Evolutionary conservation across 805 yeast species (phyloP), one percentile per base, ranked within the genome.

Genomic region (Yarrowia sp.): DNA sequence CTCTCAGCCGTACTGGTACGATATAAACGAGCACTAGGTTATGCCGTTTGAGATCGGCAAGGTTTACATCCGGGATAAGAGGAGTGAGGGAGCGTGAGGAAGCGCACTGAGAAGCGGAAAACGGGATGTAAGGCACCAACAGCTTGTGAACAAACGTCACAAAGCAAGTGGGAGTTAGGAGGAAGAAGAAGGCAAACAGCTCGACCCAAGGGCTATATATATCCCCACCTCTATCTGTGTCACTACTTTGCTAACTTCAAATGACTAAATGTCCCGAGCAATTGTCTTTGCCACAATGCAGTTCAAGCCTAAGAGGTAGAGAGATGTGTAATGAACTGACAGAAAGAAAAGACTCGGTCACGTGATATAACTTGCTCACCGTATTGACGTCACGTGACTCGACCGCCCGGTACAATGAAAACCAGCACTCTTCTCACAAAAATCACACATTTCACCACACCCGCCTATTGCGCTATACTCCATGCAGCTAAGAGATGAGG

Each of bases 61-160:
- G 59, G 59, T 53, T 53, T 53, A 53, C 10, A 40, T 38, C 59
- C 59, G 59, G 36, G 59, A 53, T 53, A 53, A 53, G 40, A 38
- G 15, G 35, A 46, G 35, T n/a, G 40, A 22, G 50, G 26, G 16
- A 41, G 45, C 8, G 15, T 43, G 22, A 5, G 48, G 26, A 45
- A 9, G 19, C 26, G 9, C 9, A 22, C n/a, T 10, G 43, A 14
- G 32, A 26, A 26, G 32, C 32, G 7, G 32, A 26, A 26, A 26
- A 26, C 4, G 32, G 32, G 7, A 3, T 26, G 32, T 26, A 26
- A 26, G 32, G 32, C 32, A 26, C 32, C 32, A 26, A 5, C 32
- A 26, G 32, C 4, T 5, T 26, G 32, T 3, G 32, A 26, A 26
- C 4, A 26, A 26, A 26, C 7, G 32, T 5, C 32, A 26, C 32